phyloP scores from a whole-genome alignment of 768 basidiomycete species.

The Leccinum olivaceopallidum region DNA sequence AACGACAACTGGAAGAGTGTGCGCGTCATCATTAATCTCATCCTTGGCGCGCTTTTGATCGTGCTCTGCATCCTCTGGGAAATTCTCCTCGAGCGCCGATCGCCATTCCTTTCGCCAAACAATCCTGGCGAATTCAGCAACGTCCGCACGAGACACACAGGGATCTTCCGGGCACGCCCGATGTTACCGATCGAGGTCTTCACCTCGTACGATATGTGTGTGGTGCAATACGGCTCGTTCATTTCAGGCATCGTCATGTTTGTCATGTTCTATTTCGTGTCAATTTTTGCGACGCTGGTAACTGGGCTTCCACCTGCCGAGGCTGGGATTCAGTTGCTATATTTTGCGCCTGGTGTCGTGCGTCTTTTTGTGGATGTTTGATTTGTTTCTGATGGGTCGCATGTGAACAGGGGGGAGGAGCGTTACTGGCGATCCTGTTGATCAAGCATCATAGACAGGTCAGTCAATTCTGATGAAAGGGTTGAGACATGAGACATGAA shows the following conservation, averaged over 20 bases:
- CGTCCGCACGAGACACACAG: slow-evolving; percentile 9
- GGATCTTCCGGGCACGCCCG: slow-evolving; percentile 35
- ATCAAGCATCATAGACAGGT: slow-evolving; percentile 41
- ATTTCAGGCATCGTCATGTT: slow-evolving; percentile 49
- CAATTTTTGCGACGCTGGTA: slow-evolving; percentile 53
- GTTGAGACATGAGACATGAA: not conserved
- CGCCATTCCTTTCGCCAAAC: not conserved
- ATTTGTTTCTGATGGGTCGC: not conserved
- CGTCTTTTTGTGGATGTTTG: slow-evolving; percentile 11
- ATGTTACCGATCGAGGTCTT: slow-evolving; percentile 51
- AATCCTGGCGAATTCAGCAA: not conserved
- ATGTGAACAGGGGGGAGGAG: slow-evolving; percentile 38
- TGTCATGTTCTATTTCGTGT: slow-evolving; percentile 55
- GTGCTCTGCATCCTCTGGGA: slow-evolving; percentile 45
- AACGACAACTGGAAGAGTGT: slow-evolving; percentile 39
- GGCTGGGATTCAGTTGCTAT: slow-evolving; percentile 51
- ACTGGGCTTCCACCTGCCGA: slow-evolving; percentile 38
- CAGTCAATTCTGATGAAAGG: not conserved
- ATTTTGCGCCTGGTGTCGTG: slow-evolving; percentile 51
- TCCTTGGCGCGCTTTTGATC: slow-evolving; percentile 45
- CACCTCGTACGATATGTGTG: slow-evolving; percentile 41
- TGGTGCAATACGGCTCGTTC: slow-evolving; percentile 39
- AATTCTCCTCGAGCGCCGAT: slow-evolving; percentile 35
- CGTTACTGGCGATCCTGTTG: slow-evolving; percentile 34
- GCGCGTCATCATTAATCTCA: slow-evolving; percentile 48